Evolutionary conservation across 768 basidiomycete species (phyloP).

Genomic region (Gloeopeniophorella convolvens): DNA sequence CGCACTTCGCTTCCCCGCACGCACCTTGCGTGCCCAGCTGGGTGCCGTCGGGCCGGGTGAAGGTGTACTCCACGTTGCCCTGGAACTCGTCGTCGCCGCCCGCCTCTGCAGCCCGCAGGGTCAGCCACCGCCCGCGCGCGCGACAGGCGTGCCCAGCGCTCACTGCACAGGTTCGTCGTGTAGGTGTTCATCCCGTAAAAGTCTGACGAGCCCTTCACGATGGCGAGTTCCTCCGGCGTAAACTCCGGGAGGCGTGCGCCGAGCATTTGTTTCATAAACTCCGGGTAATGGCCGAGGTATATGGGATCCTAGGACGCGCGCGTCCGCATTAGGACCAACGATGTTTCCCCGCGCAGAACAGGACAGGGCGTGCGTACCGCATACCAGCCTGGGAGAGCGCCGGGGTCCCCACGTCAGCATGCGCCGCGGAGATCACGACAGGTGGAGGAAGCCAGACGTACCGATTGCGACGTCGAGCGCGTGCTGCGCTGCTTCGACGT

Average conservation of each 20-base stretch:
- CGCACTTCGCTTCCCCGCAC: no score
- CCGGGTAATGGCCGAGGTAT: conserved; percentile 69
- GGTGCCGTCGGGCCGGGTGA: conserved; percentile 60
- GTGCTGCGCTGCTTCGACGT: conserved; percentile 62
- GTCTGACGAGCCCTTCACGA: conserved; percentile 63
- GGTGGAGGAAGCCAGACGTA: conserved; percentile 28
- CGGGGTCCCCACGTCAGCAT: no score
- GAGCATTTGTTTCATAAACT: conserved; percentile 52
- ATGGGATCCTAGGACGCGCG: conserved; percentile 55
- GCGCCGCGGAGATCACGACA: conserved; percentile 30
- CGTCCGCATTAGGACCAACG: background rate
- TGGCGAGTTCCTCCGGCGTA: conserved; percentile 47
- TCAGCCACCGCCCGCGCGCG: background rate
- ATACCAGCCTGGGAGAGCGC: conserved; percentile 46
- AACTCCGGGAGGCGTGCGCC: conserved; percentile 53
- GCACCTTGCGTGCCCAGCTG: conserved; percentile 61
- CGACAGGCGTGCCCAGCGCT: conserved; percentile 7
- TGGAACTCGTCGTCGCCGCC: conserved; percentile 69
- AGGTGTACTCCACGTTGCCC: conserved; percentile 57
- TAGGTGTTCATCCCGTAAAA: conserved; percentile 78
- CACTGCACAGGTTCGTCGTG: conserved; percentile 52
- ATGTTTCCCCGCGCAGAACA: background rate
- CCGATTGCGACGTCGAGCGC: conserved; percentile 70
- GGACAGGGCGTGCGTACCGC: conserved; percentile 31
- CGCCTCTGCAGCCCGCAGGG: conserved; percentile 35